Evolutionary conservation across 768 basidiomycete genomes (phyloP).

Genomic region (Cyclocybe cylindracea): DNA sequence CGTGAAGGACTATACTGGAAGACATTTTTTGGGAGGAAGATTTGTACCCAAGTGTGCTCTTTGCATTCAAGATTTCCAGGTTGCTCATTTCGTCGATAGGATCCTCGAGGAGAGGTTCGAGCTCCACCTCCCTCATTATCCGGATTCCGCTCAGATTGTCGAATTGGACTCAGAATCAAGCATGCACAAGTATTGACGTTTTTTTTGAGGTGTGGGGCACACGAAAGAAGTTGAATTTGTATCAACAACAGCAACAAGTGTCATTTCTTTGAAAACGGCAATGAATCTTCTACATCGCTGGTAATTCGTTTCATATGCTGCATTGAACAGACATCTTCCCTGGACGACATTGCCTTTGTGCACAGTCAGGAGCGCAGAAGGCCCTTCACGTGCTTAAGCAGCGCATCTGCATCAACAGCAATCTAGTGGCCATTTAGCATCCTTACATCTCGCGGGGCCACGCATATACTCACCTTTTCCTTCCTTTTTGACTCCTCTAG

Average conservation of each 20-base stretch:
- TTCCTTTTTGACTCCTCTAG: slow-evolving; percentile 20
- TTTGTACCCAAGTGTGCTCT: slow-evolving; percentile 82
- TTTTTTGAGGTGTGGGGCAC: not conserved
- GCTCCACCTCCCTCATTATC: slow-evolving; percentile 83
- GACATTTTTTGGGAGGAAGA: slow-evolving; percentile 92
- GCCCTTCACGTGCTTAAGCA: slow-evolving; percentile 17
- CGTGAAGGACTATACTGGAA: slow-evolving; percentile 70
- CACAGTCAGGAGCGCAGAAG: too few relatives aligned
- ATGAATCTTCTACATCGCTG: too few relatives aligned
- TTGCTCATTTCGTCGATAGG: slow-evolving; percentile 39
- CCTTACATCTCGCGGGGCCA: not conserved
- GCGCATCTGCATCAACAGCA: slow-evolving; percentile 21
- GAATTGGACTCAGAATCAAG: slow-evolving; percentile 50
- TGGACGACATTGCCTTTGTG: too few relatives aligned
- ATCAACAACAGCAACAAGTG: not conserved
- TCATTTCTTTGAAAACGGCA: too few relatives aligned
- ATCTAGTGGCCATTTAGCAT: slow-evolving; percentile 11
- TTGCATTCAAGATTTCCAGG: not conserved
- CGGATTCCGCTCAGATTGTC: slow-evolving; percentile 80
- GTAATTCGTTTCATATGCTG: too few relatives aligned
- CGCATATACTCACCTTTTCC: slow-evolving; percentile 18
- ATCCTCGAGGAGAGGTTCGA: slow-evolving; percentile 69
- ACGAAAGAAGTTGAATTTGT: not conserved
- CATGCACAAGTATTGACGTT: not conserved
- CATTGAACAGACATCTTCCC: too few relatives aligned